A percentile compares a stretch with the other conserved stretches of the same genome.
phyloP scores from a whole-genome alignment of 179 eudicot genomes.

The Dionaea muscipula region DNA sequence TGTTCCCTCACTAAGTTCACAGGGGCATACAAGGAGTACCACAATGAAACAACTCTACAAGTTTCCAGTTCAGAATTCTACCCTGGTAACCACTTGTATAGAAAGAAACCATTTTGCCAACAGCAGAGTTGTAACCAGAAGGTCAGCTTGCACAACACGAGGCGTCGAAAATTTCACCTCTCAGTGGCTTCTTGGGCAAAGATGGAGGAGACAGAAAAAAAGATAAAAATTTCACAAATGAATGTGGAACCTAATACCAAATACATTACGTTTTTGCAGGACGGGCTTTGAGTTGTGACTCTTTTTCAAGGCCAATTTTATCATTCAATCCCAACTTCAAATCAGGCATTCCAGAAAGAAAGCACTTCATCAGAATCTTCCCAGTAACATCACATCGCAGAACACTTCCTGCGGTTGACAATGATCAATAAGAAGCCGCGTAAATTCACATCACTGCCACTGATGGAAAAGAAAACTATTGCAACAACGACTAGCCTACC shows the following conservation, averaged over 20 bases:
- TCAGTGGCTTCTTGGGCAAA: too few species aligned
- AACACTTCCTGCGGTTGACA: constrained; percentile 51
- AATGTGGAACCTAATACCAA: neutral
- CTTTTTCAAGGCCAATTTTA: constrained; percentile 98
- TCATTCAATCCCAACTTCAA: constrained; percentile 95
- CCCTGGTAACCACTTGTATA: too few species aligned
- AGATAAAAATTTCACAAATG: neutral
- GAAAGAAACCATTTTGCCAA: too few species aligned
- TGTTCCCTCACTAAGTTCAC: neutral
- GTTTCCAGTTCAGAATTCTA: too few species aligned
- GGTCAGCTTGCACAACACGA: too few species aligned
- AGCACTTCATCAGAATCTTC: constrained; percentile 96
- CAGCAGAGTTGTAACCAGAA: too few species aligned
- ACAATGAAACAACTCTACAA: neutral
- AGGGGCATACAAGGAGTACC: neutral
- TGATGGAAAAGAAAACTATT: neutral
- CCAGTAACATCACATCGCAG: constrained; percentile 98
- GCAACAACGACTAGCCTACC: constrained; percentile 28
- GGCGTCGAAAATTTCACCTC: too few species aligned
- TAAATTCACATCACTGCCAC: neutral
- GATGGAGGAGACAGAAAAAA: neutral
- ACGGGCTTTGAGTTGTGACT: constrained; percentile 89
- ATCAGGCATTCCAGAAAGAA: constrained; percentile 99
- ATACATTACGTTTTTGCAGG: constrained; percentile 41
- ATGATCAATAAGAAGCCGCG: neutral